Evolutionary conservation across 805 yeast species (phyloP).

Genomic region (Candida peoriensis): DNA sequence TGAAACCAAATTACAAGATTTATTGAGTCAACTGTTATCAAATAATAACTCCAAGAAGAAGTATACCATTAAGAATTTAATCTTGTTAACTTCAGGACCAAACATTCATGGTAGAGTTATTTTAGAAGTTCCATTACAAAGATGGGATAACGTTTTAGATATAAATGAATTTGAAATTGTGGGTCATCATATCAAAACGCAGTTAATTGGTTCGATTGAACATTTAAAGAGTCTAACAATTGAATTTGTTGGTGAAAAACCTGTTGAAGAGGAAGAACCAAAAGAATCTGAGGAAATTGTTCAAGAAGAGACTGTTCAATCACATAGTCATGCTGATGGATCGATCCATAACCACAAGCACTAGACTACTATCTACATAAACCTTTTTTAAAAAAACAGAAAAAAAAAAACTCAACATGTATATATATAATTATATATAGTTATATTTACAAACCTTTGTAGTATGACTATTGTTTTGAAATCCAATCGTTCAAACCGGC

Average conservation of each 20-base stretch:
- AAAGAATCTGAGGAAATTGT: constrained; percentile 2
- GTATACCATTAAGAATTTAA: constrained; percentile 35
- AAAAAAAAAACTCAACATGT: constrained; percentile 2
- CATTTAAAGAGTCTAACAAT: constrained; percentile 39
- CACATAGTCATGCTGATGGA: constrained; percentile 24
- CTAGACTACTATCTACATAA: constrained; percentile 2
- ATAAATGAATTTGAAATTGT: constrained; percentile 39
- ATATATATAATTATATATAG: neutral
- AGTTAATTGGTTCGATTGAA: constrained; percentile 34
- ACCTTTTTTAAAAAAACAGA: constrained; percentile 1
- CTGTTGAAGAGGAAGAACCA: constrained; percentile 19
- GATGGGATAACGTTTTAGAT: constrained; percentile 39
- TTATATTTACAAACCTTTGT: neutral
- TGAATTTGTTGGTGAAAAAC: constrained; percentile 33
- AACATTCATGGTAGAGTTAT: constrained; percentile 35
- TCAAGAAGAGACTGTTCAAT: constrained; percentile 11
- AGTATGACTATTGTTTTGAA: neutral
- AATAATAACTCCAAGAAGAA: constrained; percentile 37
- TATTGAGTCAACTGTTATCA: constrained; percentile 30
- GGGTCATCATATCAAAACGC: constrained; percentile 29
- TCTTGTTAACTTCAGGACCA: constrained; percentile 55
- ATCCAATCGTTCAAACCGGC: constrained; percentile 92
- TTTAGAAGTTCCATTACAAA: constrained; percentile 37
- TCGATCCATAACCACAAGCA: constrained; percentile 24
- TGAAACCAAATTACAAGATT: constrained; percentile 33